These are phyloP conservation scores for Boechera divaricarpa DNA, from an alignment of 345 rosid genomes.

Conservation along the genomic window DNA sequence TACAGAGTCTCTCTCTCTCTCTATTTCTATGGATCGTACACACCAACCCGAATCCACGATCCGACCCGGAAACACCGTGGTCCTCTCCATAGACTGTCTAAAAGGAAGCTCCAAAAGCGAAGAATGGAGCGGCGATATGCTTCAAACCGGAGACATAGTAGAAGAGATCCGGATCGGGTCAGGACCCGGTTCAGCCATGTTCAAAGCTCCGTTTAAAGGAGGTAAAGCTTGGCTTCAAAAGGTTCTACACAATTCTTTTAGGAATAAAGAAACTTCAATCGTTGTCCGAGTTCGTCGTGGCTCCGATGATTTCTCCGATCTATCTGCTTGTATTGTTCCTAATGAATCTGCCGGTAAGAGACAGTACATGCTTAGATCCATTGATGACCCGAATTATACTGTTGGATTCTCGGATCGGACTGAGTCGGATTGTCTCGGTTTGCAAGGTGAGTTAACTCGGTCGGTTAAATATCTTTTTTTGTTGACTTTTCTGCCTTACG, in stretches of 20 bases:
- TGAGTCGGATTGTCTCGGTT: slow-evolving; percentile 76
- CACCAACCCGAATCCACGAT: slow-evolving; percentile 50
- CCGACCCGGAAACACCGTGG: slow-evolving; percentile 49
- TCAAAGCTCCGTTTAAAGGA: slow-evolving; percentile 83
- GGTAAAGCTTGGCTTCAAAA: slow-evolving; percentile 82
- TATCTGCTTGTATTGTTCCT: slow-evolving; percentile 95
- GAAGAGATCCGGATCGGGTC: slow-evolving; percentile 82
- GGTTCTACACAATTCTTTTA: slow-evolving; percentile 71
- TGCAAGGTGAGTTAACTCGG: slow-evolving; percentile 72
- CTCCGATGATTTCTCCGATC: slow-evolving; percentile 61
- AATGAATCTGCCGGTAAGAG: slow-evolving; percentile 64
- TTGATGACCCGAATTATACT: slow-evolving; percentile 87
- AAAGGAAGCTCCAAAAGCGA: slow-evolving; percentile 90
- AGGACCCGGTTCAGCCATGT: slow-evolving; percentile 51
- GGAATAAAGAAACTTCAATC: slow-evolving; percentile 79
- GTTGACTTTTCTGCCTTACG: slow-evolving; percentile 33
- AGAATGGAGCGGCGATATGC: slow-evolving; percentile 97
- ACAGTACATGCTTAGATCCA: slow-evolving; percentile 83
- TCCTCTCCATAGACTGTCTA: slow-evolving; percentile 85
- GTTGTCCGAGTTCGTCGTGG: slow-evolving; percentile 81
- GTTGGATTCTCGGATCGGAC: slow-evolving; percentile 87
- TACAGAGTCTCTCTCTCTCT: not conserved
- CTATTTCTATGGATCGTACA: slow-evolving; percentile 53
- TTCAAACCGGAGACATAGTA: slow-evolving; percentile 96
- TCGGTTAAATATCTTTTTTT: not conserved